phyloP scores from a whole-genome alignment of 2,329 filamentous ascomycete genomes.

The Aureobasidium sp. region DNA sequence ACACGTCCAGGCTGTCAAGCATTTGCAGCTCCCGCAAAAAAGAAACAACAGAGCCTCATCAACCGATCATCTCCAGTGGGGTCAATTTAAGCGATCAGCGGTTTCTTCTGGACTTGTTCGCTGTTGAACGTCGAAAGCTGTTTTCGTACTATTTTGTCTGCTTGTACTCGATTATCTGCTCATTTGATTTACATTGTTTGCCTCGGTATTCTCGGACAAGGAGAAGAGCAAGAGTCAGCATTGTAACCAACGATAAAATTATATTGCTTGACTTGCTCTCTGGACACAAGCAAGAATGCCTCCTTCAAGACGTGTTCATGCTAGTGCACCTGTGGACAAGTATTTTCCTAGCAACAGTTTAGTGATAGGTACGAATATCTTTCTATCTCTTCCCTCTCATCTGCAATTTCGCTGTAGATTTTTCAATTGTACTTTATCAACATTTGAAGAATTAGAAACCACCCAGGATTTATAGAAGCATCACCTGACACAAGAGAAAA shows the following conservation, averaged over 20 bases:
- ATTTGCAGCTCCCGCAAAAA: background rate
- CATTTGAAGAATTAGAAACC: background rate
- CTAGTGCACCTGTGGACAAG: background rate
- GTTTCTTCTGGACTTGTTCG: background rate
- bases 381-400: background rate
- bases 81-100: background rate
- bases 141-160: background rate
- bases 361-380: background rate
- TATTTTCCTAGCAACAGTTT: constrained; percentile 2
- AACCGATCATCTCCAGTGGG: background rate
- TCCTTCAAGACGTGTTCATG: background rate
- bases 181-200: background rate
- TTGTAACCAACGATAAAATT: background rate
- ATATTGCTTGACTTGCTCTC: background rate
- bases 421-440: background rate
- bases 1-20: background rate
- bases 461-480: background rate
- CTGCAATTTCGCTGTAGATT: constrained; percentile 7
- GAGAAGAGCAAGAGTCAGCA: background rate
- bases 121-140: background rate
- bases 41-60: background rate
- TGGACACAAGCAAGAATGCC: background rate
- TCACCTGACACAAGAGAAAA: background rate
- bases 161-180: background rate
- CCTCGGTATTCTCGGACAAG: background rate